Percentiles rank a stretch among this genome's conserved stretches.
These are phyloP conservation scores for Diaporthe vaccinii DNA, from an alignment of 2,329 filamentous ascomycete genomes.

Conservation along the genomic window DNA sequence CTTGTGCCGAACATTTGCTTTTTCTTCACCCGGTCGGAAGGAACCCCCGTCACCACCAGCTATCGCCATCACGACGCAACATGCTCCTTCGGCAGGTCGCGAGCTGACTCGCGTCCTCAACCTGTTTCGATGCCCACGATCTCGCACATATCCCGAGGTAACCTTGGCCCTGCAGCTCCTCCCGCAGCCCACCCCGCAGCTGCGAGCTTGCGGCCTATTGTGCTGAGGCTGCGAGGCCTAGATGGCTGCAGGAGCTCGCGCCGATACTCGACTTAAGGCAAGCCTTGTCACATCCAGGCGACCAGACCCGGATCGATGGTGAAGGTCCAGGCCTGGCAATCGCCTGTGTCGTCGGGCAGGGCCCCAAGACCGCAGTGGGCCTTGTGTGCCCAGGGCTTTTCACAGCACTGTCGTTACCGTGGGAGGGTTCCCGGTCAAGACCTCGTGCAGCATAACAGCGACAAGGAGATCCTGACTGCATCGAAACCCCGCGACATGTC, in stretches of 20 bases:
- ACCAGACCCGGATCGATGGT: background rate
- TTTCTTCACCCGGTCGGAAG: slow-evolving; percentile 17
- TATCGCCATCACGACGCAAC: background rate
- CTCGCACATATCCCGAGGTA: slow-evolving; percentile 31
- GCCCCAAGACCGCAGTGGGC: background rate
- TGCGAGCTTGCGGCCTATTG: slow-evolving; percentile 16
- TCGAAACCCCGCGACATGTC: slow-evolving; percentile 34
- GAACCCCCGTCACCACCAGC: slow-evolving; percentile 22
- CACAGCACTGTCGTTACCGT: background rate
- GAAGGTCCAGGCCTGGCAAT: background rate
- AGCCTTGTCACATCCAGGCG: slow-evolving; percentile 36
- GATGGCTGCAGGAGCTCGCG: slow-evolving; percentile 27
- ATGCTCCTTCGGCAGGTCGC: slow-evolving; percentile 14
- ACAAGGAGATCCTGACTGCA: slow-evolving; percentile 28
- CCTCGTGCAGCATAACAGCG: slow-evolving; percentile 4
- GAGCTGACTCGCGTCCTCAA: slow-evolving; percentile 30
- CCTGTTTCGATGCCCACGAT: slow-evolving; percentile 30
- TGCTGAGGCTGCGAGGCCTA: background rate
- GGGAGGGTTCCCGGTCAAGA: slow-evolving; percentile 6
- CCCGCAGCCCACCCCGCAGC: slow-evolving; percentile 37
- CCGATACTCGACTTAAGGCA: slow-evolving; percentile 36
- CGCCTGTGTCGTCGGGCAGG: background rate
- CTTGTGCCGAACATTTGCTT: slow-evolving; percentile 21
- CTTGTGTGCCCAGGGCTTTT: background rate
- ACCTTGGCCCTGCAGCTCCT: slow-evolving; percentile 35